A percentile compares a stretch with the other conserved stretches of the same genome.
phyloP scores from a whole-genome alignment of 805 yeast species.

The Candida ficus region DNA sequence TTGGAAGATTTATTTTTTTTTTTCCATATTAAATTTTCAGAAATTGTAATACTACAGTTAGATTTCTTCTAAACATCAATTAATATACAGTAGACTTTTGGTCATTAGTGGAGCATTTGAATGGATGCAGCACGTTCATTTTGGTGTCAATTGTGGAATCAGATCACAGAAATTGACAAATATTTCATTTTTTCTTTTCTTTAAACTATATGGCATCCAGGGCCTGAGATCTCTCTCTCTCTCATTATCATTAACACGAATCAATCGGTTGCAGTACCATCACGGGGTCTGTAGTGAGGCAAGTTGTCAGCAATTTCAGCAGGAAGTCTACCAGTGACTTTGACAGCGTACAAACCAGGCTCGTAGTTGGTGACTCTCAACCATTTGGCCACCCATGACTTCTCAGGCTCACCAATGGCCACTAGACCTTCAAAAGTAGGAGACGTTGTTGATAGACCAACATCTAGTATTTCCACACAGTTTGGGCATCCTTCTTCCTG shows the following conservation, averaged over 20 bases:
- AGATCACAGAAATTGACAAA: too few species aligned
- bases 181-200: background rate
- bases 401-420: conserved; percentile 78
- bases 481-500: conserved; percentile 90
- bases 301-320: conserved; percentile 75
- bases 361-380: conserved; percentile 82
- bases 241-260: background rate
- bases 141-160: too few species aligned
- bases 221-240: background rate
- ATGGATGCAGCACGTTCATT: too few species aligned
- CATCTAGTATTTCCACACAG: conserved; percentile 84
- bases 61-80: too few species aligned
- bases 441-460: conserved; percentile 85
- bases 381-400: conserved; percentile 97
- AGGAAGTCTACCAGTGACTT: conserved; percentile 87
- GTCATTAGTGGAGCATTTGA: too few species aligned
- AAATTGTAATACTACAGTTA: too few species aligned
- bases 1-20: background rate
- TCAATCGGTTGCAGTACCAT: conserved; percentile 74
- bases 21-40: too few species aligned
- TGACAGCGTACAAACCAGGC: conserved; percentile 90
- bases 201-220: too few species aligned
- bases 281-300: conserved; percentile 87
- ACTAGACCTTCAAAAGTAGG: conserved; percentile 95
- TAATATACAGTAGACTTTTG: background rate